Evolutionary conservation across 495 filamentous ascomycete genomes (phyloP), one percentile per base, ranked within the genome.

Genomic region (Hypoxylon trugodes): DNA sequence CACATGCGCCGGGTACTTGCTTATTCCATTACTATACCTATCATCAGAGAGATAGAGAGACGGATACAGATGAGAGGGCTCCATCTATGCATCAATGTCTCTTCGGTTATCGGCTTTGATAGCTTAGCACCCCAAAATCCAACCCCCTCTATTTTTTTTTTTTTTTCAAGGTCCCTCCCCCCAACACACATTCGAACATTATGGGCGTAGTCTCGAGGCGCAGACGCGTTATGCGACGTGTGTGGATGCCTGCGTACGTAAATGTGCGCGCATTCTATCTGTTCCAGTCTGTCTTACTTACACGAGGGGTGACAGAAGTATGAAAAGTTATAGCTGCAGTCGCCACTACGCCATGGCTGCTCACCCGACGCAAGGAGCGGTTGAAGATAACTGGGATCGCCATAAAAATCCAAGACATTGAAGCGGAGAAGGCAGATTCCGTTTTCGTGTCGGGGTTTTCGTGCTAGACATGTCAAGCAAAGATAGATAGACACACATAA

Each of bases 261-360:
- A 37, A 51, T 57, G 32, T 50, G 38, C 24, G 51, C 45, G 35
- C 42, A 21, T 42, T 37, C 13, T 46, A 18, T 61, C 38, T 38
- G n/a, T n/a, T n/a, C n/a, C n/a, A n/a, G n/a, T n/a, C 46, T 46
- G 58, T 67, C 52, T 61, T 47, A 61, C 64, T 61, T 58, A 57
- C 58, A 57, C 51, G 57, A 61, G 55, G 28, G 33, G 38, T 50
- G 62, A 49, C 35, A 50, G 47, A 62, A 36, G 45, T 45, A 40
- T 38, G 19, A 19, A 8, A 61, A n/a, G 24, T 18, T 30, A 57
- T 56, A 41, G 16, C 45, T 61, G 56, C 37, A 41, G 50, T 61
- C 40, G 46, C 63, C 56, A 57, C 48, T 51, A 15, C 33, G 15
- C 46, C 26, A 21, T 42, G 36, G 33, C 49, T 25, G 51, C 57